Conservation (phyloP, 805 yeast species). For the Jamesozyma hellenica region DNA sequence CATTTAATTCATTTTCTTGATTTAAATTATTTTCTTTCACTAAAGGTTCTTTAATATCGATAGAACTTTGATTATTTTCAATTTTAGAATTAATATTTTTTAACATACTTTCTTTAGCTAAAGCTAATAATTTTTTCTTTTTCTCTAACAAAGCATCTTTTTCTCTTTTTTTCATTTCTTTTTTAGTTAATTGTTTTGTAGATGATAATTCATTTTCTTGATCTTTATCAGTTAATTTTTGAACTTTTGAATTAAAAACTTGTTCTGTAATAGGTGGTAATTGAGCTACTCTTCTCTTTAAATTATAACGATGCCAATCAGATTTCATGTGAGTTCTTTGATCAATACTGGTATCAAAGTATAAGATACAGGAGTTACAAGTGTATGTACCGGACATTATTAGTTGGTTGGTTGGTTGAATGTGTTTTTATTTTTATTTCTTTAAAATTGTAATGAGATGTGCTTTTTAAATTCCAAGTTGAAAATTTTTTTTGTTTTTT, state of each 20-base stretch:
- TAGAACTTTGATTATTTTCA: not conserved
- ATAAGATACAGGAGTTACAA: slow-evolving; percentile 81
- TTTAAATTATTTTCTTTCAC: slow-evolving; percentile 4
- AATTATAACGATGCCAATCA: slow-evolving; percentile 96
- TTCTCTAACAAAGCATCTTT: slow-evolving; percentile 35
- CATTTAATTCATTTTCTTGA: slow-evolving; percentile 28
- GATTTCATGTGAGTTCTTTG: slow-evolving; percentile 92
- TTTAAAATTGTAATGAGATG: too few species aligned
- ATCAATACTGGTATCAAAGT: slow-evolving; percentile 61
- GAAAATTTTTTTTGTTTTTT: not conserved
- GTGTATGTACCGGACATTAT: slow-evolving; percentile 35
- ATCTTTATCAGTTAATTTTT: slow-evolving; percentile 15
- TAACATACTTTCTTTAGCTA: slow-evolving; percentile 33
- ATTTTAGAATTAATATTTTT: slow-evolving; percentile 15
- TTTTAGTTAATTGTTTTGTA: slow-evolving; percentile 31
- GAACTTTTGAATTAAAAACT: slow-evolving; percentile 60
- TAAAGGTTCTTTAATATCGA: slow-evolving; percentile 1
- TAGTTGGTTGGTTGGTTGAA: not conserved
- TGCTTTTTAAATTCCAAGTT: not conserved
- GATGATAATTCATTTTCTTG: slow-evolving; percentile 5
- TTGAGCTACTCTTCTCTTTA: slow-evolving; percentile 86
- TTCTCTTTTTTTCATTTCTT: slow-evolving; percentile 34
- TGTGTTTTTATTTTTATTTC: not conserved
- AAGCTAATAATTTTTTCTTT: slow-evolving; percentile 32
- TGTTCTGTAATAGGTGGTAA: slow-evolving; percentile 65